These are phyloP conservation scores for Phaeoacremonium minimum DNA, from an alignment of 2,329 filamentous ascomycete species.

Conservation along the genomic window DNA sequence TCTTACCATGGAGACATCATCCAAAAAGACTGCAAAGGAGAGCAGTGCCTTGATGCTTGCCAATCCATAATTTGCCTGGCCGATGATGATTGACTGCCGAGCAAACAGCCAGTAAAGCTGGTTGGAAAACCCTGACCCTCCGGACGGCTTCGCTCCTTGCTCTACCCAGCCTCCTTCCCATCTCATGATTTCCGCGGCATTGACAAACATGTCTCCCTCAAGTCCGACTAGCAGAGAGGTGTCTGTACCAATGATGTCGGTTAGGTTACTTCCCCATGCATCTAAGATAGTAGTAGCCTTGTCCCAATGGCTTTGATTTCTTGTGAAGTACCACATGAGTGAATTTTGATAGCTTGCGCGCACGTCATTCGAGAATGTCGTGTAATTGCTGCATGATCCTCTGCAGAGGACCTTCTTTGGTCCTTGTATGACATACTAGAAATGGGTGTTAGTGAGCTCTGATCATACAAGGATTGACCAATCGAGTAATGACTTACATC, in stretches of 20 bases:
- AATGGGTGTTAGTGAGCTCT: neutral
- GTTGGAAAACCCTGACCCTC: constrained; percentile 28
- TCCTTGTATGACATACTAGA: constrained; percentile 21
- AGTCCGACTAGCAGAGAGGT: constrained; percentile 29
- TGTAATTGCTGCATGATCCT: constrained; percentile 28
- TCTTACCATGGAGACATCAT: constrained; percentile 27
- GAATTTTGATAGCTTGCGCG: constrained; percentile 34
- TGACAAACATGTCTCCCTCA: constrained; percentile 32
- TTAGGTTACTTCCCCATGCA: constrained; percentile 26
- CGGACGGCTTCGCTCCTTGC: constrained; percentile 23
- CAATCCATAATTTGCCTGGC: constrained; percentile 38
- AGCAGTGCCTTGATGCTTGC: constrained; percentile 31
- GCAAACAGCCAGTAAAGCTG: constrained; percentile 36
- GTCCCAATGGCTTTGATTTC: constrained; percentile 26
- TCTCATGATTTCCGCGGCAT: constrained; percentile 38
- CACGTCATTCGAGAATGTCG: constrained; percentile 26
- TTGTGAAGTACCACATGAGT: constrained; percentile 37
- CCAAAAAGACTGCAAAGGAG: constrained; percentile 32
- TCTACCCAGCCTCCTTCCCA: constrained; percentile 36
- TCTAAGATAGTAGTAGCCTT: constrained; percentile 28
- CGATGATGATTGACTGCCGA: constrained; percentile 28
- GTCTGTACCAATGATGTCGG: constrained; percentile 25
- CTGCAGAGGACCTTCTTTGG: constrained; percentile 24
- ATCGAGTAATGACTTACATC: neutral
- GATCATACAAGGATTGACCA: neutral